Conservation (phyloP, 345 rosid genomes). For the Gossypium herbaceum region DNA sequence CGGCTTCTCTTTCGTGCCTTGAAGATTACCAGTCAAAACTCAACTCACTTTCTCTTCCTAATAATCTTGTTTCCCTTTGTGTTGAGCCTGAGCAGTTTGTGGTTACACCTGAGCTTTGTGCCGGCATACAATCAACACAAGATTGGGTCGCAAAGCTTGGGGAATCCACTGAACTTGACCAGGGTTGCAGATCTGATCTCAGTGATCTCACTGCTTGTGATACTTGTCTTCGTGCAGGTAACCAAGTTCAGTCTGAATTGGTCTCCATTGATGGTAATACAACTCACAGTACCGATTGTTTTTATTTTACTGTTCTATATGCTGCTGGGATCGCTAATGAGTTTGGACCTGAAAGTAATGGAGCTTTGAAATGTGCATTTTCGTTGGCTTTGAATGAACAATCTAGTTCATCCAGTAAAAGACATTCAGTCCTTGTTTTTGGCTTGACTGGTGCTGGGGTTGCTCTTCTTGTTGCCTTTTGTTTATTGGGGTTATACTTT, state of each 20-base stretch:
- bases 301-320: slow-evolving; percentile 56
- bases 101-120: slow-evolving; percentile 41
- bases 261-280: slow-evolving; percentile 46
- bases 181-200: slow-evolving; percentile 60
- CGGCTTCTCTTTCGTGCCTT: slow-evolving; percentile 62
- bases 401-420: slow-evolving; percentile 23
- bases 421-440: slow-evolving; percentile 44
- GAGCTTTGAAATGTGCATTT: slow-evolving; percentile 55
- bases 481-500: slow-evolving; percentile 55
- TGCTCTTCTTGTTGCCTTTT: slow-evolving; percentile 41
- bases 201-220: slow-evolving; percentile 51
- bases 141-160: slow-evolving; percentile 68
- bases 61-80: slow-evolving; percentile 44
- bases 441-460: slow-evolving; percentile 66
- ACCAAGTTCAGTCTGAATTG: slow-evolving; percentile 39
- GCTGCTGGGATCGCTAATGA: slow-evolving; percentile 76
- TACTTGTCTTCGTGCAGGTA: slow-evolving; percentile 59
- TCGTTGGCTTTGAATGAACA: slow-evolving; percentile 38
- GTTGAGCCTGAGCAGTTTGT: slow-evolving; percentile 58
- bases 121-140: slow-evolving; percentile 37
- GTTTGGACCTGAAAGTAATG: slow-evolving; percentile 73
- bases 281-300: slow-evolving; percentile 44
- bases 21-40: slow-evolving; percentile 51
- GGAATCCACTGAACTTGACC: slow-evolving; percentile 43
- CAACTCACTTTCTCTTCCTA: slow-evolving; percentile 42